phyloP scores from a whole-genome alignment of 768 basidiomycete species.

The Tubosaeta sp. region DNA sequence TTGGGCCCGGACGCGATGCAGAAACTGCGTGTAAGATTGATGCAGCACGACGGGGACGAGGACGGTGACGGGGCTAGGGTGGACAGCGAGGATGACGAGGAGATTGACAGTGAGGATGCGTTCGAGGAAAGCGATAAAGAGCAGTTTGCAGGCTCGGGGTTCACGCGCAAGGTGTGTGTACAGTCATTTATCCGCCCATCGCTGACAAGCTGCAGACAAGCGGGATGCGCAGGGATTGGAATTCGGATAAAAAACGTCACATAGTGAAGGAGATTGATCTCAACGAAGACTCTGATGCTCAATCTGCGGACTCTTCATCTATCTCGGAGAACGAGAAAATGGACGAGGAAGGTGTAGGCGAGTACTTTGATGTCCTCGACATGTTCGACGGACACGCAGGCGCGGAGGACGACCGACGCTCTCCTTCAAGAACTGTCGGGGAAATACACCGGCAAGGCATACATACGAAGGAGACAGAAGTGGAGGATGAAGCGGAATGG shows the following conservation, averaged over 20 bases:
- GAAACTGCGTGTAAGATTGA: constrained; percentile 41
- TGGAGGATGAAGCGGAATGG: constrained; percentile 34
- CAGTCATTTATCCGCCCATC: neutral
- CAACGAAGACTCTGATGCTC: constrained; percentile 50
- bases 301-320: constrained; percentile 17
- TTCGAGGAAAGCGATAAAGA: constrained; percentile 82
- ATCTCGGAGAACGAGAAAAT: constrained; percentile 30
- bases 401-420: constrained; percentile 10
- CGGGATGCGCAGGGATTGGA: constrained; percentile 18
- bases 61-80: constrained; percentile 36
- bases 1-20: constrained; percentile 28
- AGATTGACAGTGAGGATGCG: constrained; percentile 80
- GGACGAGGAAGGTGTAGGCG: constrained; percentile 43
- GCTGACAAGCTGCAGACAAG: constrained; percentile 4
- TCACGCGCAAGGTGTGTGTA: constrained; percentile 22
- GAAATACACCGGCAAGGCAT: constrained; percentile 4
- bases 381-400: constrained; percentile 62
- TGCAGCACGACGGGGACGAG: constrained; percentile 49
- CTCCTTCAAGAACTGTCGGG: constrained; percentile 7
- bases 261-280: constrained; percentile 57
- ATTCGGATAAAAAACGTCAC: constrained; percentile 21
- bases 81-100: constrained; percentile 74
- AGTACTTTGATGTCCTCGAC: constrained; percentile 63
- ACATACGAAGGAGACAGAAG: constrained; percentile 56
- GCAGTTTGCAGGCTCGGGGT: constrained; percentile 60